Evolutionary conservation across 257 asterid species (phyloP), one percentile per base, ranked within the genome.

Genomic region (Misopates orontium): DNA sequence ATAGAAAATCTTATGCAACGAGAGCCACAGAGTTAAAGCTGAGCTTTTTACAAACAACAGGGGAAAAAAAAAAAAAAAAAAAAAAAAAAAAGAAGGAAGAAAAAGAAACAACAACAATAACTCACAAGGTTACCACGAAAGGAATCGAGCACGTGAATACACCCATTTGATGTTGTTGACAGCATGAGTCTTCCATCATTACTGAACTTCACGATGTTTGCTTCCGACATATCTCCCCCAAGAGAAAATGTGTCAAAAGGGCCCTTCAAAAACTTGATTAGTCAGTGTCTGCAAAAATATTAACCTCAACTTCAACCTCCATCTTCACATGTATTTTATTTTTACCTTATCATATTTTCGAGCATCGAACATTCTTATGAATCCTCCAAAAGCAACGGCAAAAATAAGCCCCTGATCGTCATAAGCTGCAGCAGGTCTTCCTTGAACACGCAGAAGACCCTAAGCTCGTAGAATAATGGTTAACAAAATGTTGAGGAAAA

Each of bases 381-480:
- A 80, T 78, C 99, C 96, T 62, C 96, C 96, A 83, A 80, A 94
- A 32, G 96, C 99, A 54, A 94, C 76, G 39, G 93, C 83, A 81
- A 94, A 94, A 58, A 85, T 84, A 75, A 94, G 87, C 48, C 99
- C 99, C 73, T 94, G 96, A 66, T 90, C 99, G 73, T 94, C 97
- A 73, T 88, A 90, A 53, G 93, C 83, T 61, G 87, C 78, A 48
- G 97, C 96, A 36, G 99, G 97, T 73, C 99, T 90, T 72, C 96
- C 96, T 84, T 90, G 96, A 67, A 85, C 95, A 62, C 88, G 97
- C 62, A 90, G 76, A 75, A 94, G 96, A 61, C 99, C 99, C 97
- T 89, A 73, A 48, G 12, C 65, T 42, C 79, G 68, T 58, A 42
- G 40, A 31, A 68, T 31, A 24, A 57, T 25, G 42, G 60, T 69